phyloP scores from a whole-genome alignment of 441 rosid species.

The Geranium incanum region DNA sequence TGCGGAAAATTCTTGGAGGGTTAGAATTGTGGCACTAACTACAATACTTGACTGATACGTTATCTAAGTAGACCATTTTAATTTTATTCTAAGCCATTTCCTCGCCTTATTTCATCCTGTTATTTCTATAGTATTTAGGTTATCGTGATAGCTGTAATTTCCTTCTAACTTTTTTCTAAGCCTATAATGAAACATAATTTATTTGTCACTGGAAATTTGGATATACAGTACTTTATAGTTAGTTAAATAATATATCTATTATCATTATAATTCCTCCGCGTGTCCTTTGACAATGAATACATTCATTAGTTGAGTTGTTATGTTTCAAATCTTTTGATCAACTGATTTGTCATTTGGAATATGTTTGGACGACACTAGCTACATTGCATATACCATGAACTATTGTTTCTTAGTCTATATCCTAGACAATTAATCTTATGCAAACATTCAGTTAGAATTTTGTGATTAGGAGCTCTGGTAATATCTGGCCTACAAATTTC shows the following conservation, averaged over 20 bases:
- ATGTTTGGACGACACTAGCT: neutral
- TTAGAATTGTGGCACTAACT: no score
- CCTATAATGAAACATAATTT: neutral
- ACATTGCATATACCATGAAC: neutral
- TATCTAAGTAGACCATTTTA: no score
- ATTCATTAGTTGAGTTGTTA: neutral
- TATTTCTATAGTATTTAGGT: neutral
- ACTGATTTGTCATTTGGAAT: neutral
- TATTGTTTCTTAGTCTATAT: neutral
- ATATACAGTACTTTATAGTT: neutral
- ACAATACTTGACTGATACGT: no score
- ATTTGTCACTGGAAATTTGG: neutral
- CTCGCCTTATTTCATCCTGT: neutral
- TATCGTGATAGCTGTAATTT: neutral
- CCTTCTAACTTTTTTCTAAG: neutral
- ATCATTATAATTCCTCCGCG: neutral
- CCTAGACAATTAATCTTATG: neutral
- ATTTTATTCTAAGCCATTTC: neutral
- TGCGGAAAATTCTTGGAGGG: no score
- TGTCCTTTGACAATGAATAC: neutral
- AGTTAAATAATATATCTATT: neutral
- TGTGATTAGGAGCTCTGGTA: slow-evolving; percentile 3
- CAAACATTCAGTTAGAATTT: neutral
- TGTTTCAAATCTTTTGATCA: neutral
- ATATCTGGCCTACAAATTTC: neutral